Evolutionary conservation across 2,329 filamentous ascomycete species (phyloP), one percentile per base, ranked within the genome.

Genomic region (Ophiostoma ulmi): DNA sequence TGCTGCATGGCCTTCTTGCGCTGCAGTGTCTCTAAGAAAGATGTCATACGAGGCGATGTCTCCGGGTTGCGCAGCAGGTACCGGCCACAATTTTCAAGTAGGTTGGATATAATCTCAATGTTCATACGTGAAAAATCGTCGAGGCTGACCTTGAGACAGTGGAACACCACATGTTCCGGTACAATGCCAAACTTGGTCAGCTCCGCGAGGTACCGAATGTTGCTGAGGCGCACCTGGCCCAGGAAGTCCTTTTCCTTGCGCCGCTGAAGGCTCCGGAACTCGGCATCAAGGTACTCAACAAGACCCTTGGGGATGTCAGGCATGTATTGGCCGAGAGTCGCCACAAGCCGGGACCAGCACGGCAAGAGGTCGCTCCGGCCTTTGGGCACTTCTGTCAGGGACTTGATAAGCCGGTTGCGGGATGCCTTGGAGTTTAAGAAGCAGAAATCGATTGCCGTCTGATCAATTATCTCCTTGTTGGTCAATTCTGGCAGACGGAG

Each of bases 111-210:
- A 75, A 99, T 97, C 79, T 99, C 96, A 74, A 99, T 97, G 77
- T 99, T 99, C 91, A 97, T 97, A 73, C 94, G 88, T 2, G 95
- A 97, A 77, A 99, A 99, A 77, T 99, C 95, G 76, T 99, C 95
- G 38, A 99, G 82, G 75, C 94, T 96, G 78, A 99, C 94, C 80
- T 97, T 99, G 76, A 99, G 88, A 78, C 95, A 99, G 78, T 99
- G 95, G 78, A 99, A 99, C 70, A 99, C 96, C 74, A 99, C 94
- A 80, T 99, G 95, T 79, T 99, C 95, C 0, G 96, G 95, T 10
- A 99, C 95, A 41, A 97, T 93, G 41, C 95, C 94, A 77, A 99
- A 99, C 78, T 99, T 99, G 72, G 95, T 99, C 77, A 99, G 82
- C 80, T 99, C 95, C 8, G 95, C 94, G 68, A 99, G 88, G 78